Evolutionary conservation across 2,329 filamentous ascomycete species (phyloP), one percentile per base, ranked within the genome.

Genomic region (Clonostachys rhizophaga): DNA sequence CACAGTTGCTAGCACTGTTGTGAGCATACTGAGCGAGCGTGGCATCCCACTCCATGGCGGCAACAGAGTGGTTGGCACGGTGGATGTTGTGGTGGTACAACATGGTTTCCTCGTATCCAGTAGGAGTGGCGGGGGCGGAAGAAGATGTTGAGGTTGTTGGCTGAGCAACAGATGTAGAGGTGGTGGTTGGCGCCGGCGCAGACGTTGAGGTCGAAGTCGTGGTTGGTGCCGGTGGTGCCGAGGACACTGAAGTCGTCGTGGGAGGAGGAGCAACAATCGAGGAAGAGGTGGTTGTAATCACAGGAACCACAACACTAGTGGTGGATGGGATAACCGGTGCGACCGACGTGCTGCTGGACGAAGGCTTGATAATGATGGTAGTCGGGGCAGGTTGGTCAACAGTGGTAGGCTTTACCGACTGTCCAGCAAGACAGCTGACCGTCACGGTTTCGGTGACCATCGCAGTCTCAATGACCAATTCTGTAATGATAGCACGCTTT

Each of bases 1-100:
- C 72, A 66, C 91, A 95, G 34, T 64, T 75, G 33, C 76, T 59
- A 50, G 89, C 90, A 46, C 84, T 80, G 47, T 70, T 69, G 43
- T 71, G 54, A 40, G 91, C 91, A 50, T 78, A 88, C 47, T 63
- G 61, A 47, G 83, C 86, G 47, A 90, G 79, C 40, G 70, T 69
- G 9, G 70, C 60, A 57, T 84, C 77, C 87, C 89, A 97, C 44
- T 59, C 62, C 42, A 96, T 61, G 41, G 71, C 76, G 18, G 68
- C 60, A 35, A 82, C 83, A 16, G 85, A 86, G 78, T 96, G 90
- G 73, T 94, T 95, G 60, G 75, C 65, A 53, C 94, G 91, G 70
- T 94, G 89, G 46, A 86, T 59, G 72, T 96, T 96, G 84, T 97
- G 94, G 63, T 89, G 81, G 57, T 84, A 74, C 44, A 92, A 58